Conservation (phyloP, 2,329 filamentous ascomycete genomes). For the Epichloe hybrida region DNA sequence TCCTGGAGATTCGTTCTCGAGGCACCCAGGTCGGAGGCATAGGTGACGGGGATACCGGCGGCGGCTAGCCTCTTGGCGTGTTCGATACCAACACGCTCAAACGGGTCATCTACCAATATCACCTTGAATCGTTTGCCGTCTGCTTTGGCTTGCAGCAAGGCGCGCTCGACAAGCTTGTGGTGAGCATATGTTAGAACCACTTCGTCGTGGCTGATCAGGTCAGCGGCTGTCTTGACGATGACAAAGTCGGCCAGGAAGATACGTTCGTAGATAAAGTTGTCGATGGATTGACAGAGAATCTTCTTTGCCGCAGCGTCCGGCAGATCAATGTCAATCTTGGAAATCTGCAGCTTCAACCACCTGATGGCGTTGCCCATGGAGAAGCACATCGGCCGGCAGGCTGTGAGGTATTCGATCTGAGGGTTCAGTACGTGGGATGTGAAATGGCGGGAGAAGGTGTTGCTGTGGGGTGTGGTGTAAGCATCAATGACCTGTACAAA, state of each 20-base stretch:
- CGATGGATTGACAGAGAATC: constrained; percentile 65
- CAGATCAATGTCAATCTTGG: constrained; percentile 75
- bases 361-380: constrained; percentile 95
- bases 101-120: constrained; percentile 63
- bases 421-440: constrained; percentile 83
- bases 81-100: constrained; percentile 35
- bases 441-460: constrained; percentile 78
- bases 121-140: constrained; percentile 67
- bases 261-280: constrained; percentile 80
- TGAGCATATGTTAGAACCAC: constrained; percentile 79
- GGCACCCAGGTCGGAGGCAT: constrained; percentile 63
- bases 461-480: constrained; percentile 79
- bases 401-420: constrained; percentile 88
- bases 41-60: constrained; percentile 63
- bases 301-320: constrained; percentile 74
- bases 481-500: constrained; percentile 62
- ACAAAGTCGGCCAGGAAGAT: constrained; percentile 77
- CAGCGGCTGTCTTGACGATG: constrained; percentile 63
- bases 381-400: constrained; percentile 89
- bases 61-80: constrained; percentile 56
- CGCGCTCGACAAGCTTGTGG: constrained; percentile 73
- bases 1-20: constrained; percentile 57
- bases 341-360: constrained; percentile 85
- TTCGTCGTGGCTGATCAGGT: constrained; percentile 66
- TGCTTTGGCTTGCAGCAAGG: constrained; percentile 58